These are phyloP conservation scores for Fraxinus nigra DNA, from an alignment of 305 asterid genomes.

Conservation along the genomic window DNA sequence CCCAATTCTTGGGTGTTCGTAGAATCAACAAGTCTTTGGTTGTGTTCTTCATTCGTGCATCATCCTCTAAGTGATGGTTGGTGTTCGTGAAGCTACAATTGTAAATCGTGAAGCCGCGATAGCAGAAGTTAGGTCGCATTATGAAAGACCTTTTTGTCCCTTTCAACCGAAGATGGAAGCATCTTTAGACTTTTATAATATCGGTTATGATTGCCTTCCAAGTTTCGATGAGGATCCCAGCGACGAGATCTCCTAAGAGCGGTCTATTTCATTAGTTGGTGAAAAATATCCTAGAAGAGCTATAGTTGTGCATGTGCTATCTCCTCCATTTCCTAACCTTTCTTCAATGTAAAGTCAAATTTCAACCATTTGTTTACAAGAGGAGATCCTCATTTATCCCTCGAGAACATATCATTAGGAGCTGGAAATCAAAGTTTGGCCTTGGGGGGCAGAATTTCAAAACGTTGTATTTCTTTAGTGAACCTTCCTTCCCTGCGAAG, in stretches of 20 bases:
- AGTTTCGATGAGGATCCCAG: not conserved
- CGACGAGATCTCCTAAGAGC: not conserved
- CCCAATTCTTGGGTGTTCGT: not conserved
- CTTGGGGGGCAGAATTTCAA: constrained; percentile 67
- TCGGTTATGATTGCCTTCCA: not conserved
- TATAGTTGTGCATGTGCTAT: constrained; percentile 24
- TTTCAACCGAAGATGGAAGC: not conserved
- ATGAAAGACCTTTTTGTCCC: not conserved
- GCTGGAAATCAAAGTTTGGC: constrained; percentile 77
- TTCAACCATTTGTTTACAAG: constrained; percentile 29
- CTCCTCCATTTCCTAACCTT: constrained; percentile 27
- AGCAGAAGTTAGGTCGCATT: not conserved
- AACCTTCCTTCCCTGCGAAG: constrained; percentile 93
- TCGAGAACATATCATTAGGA: constrained; percentile 45
- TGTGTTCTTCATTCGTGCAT: not conserved
- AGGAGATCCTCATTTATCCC: constrained; percentile 31
- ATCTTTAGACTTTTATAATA: not conserved
- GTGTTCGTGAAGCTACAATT: not conserved
- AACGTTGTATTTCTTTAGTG: constrained; percentile 81
- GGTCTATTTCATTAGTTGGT: constrained; percentile 29
- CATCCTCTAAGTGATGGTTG: not conserved
- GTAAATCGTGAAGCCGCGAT: not conserved
- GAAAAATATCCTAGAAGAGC: constrained; percentile 28
- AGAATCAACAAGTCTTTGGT: not conserved
- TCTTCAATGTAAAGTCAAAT: constrained; percentile 28